Evolutionary conservation across 768 basidiomycete genomes (phyloP), one percentile per base, ranked within the genome.

Genomic region (Filobasidium floriforme): DNA sequence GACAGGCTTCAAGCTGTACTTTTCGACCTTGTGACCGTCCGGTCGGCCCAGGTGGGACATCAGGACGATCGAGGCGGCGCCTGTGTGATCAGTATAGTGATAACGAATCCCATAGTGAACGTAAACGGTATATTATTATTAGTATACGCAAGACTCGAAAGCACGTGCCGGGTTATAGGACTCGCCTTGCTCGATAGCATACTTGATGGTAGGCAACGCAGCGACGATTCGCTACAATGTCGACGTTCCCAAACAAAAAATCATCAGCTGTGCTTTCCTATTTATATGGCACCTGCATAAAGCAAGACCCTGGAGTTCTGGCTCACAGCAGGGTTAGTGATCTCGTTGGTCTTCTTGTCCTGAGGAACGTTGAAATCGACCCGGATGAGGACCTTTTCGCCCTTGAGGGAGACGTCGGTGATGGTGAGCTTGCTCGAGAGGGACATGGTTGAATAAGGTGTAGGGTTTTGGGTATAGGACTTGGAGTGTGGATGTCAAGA

Each of bases 1-100:
- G 70, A 98, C 87, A 49, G 91, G 90, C 78, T 85, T 87, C 66
- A 99, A 85, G 7, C 92, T 90, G 83, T 90, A 94, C 75, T 97
- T 97, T 60, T 83, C 82, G 75, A 87, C 87, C 63, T 86, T 86
- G 73, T 90, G 89, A 72, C 94, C 94, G 80, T 98, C 92, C 11
- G 94, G 94, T 70, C 94, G 90, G 26, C 94, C 96, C 64, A 99
- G 86, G 79, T 99, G 94, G 75, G 94, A 97, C 92, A 97, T 96
- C 76, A 98, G 86, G 71, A 90, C 85, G 76, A 97, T 88, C 65
- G 84, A 83, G 66, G 85, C 83, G 67, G 93, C 91, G 41, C 75
- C 73, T 77, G n/a, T n/a, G n/a, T n/a, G n/a, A n/a, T n/a, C n/a
- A n/a, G n/a, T n/a, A n/a, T n/a, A n/a, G n/a, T n/a, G n/a, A n/a